Percentiles rank a stretch among this genome's conserved stretches.
Evolutionary conservation across 352 stramenopile genomes (phyloP).

Genomic region (Thalassiosira livingstoniorum): DNA sequence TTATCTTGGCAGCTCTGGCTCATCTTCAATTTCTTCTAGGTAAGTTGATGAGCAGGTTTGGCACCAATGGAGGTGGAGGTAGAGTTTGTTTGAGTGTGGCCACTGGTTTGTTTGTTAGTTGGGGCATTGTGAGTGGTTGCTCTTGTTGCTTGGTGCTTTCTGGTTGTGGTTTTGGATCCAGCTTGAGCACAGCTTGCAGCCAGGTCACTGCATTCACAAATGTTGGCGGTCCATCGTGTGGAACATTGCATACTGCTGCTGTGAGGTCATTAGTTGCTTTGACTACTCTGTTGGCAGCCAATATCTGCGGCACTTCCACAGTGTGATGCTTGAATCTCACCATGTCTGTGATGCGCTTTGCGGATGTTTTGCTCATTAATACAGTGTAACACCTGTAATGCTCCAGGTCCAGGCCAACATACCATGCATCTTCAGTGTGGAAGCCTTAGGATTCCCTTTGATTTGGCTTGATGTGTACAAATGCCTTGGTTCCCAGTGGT

Average conservation of each 20-base stretch:
- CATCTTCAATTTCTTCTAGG: too few relatives aligned
- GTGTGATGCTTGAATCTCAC: neutral
- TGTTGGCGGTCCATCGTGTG: too few relatives aligned
- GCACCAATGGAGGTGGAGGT: too few relatives aligned
- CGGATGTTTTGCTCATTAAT: neutral
- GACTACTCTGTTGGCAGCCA: neutral
- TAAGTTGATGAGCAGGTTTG: too few relatives aligned
- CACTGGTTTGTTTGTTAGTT: too few relatives aligned
- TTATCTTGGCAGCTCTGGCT: too few relatives aligned
- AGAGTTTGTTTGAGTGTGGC: too few relatives aligned
- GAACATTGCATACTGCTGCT: neutral
- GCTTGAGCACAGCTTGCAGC: too few relatives aligned
- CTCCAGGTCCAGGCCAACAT: neutral
- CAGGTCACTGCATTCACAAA: too few relatives aligned
- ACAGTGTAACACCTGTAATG: slow-evolving; percentile 21
- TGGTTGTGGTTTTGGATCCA: too few relatives aligned
- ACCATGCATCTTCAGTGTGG: slow-evolving; percentile 12
- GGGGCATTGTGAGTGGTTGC: too few relatives aligned
- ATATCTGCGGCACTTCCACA: neutral
- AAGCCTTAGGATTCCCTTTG: slow-evolving; percentile 10
- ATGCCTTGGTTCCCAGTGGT: slow-evolving; percentile 16
- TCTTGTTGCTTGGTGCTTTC: too few relatives aligned
- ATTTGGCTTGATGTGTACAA: slow-evolving; percentile 19
- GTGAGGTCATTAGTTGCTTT: slow-evolving; percentile 6
- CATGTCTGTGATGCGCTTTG: neutral